Evolutionary conservation across 108 stramenopile species (phyloP).

Genomic region (Cyclotella sp.): DNA sequence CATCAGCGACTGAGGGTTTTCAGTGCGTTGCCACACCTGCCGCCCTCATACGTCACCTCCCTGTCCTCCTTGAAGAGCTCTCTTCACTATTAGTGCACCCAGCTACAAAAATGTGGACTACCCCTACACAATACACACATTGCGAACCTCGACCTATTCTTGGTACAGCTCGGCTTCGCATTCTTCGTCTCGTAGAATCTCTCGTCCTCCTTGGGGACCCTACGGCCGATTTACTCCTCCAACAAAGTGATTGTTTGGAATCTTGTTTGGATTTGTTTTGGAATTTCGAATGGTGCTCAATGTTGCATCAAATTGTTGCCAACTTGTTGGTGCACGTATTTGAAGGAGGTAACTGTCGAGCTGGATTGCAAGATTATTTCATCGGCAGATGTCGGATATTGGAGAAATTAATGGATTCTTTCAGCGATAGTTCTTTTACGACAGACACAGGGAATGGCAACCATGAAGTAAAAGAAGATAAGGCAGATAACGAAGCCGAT

Average conservation of each 20-base stretch:
- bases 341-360: constrained; percentile 77
- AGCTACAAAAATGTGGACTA: constrained; percentile 63
- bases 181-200: constrained; percentile 84
- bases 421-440: constrained; percentile 20
- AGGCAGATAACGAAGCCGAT: not conserved
- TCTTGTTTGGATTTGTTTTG: constrained; percentile 92
- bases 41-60: constrained; percentile 63
- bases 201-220: constrained; percentile 81
- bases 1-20: not conserved
- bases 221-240: constrained; percentile 67
- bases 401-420: constrained; percentile 88
- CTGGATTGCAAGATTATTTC: constrained; percentile 87
- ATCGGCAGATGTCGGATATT: constrained; percentile 78
- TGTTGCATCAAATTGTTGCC: constrained; percentile 95
- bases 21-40: constrained; percentile 51
- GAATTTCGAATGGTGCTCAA: constrained; percentile 92
- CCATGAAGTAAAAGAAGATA: not conserved
- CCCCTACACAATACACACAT: constrained; percentile 68
- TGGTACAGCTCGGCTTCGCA: constrained; percentile 81
- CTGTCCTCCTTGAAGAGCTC: constrained; percentile 54
- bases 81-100: constrained; percentile 56
- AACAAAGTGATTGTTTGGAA: constrained; percentile 73
- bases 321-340: constrained; percentile 92
- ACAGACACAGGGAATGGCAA: not conserved
- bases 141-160: constrained; percentile 64